Conservation (phyloP, 2,329 filamentous ascomycete genomes). For the Hypoxylon sp. region DNA sequence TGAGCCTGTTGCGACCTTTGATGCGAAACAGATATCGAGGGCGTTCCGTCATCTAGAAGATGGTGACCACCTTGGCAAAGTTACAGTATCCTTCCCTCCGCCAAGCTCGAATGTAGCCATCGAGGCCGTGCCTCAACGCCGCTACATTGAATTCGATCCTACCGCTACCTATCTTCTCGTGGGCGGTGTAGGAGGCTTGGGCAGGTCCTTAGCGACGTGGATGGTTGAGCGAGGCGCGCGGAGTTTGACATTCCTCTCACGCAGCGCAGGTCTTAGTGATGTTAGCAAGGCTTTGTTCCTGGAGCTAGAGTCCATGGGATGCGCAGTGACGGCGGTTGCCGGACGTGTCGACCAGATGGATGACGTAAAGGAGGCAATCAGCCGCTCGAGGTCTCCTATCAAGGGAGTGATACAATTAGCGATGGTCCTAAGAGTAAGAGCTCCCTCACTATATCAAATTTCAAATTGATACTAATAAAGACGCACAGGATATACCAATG, state of each 20-base stretch:
- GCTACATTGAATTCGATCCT: conserved; percentile 32
- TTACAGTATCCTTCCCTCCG: conserved; percentile 53
- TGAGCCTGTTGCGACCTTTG: conserved; percentile 46
- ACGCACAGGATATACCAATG: conserved; percentile 35
- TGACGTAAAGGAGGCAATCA: conserved; percentile 39
- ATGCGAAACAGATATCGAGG: conserved; percentile 49
- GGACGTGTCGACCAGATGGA: conserved; percentile 42
- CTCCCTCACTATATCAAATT: background rate
- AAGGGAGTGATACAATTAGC: conserved; percentile 48
- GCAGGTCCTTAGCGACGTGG: conserved; percentile 50
- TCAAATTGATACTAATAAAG: conserved; percentile 20
- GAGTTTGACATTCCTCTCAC: conserved; percentile 58
- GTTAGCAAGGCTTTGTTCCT: conserved; percentile 37
- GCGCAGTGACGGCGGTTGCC: conserved; percentile 32
- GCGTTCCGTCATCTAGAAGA: conserved; percentile 59
- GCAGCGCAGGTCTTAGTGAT: conserved; percentile 47
- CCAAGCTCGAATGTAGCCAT: conserved; percentile 14
- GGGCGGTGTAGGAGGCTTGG: conserved; percentile 54
- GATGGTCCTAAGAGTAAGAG: conserved; percentile 46
- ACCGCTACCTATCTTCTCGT: conserved; percentile 52
- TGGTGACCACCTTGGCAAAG: conserved; percentile 61
- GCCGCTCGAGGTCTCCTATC: conserved; percentile 35
- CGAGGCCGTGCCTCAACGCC: conserved; percentile 27
- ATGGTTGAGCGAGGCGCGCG: conserved; percentile 58
- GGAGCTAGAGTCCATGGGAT: conserved; percentile 47